Percentiles rank a stretch among this genome's conserved stretches.
Conservation (phyloP, 2,329 filamentous ascomycete genomes). For the Penicillium verrucosum region DNA sequence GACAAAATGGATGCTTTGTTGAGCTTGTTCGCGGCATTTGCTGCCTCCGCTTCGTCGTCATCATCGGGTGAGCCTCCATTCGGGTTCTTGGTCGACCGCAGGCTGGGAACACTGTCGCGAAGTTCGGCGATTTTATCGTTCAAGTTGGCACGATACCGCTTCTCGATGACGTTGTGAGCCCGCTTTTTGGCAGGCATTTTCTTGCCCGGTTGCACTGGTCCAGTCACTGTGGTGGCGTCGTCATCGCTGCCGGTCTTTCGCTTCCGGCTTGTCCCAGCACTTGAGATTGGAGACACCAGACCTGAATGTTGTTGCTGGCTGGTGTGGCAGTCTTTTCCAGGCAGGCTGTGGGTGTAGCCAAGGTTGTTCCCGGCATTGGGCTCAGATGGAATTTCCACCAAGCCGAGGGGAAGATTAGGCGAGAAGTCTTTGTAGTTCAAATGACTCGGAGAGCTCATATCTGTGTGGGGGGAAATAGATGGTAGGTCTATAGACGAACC, state of each 20-base stretch:
- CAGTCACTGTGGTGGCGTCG: constrained; percentile 31
- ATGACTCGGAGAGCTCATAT: constrained; percentile 22
- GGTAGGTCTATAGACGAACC: constrained; percentile 23
- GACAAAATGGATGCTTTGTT: constrained; percentile 97
- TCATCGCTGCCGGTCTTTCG: constrained; percentile 66
- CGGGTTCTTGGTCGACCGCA: constrained; percentile 69
- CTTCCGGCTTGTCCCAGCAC: constrained; percentile 52
- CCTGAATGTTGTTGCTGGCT: constrained; percentile 12
- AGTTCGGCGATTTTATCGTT: constrained; percentile 96
- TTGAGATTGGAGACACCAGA: constrained; percentile 27
- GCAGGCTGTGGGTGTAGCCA: background rate
- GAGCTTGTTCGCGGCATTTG: constrained; percentile 85
- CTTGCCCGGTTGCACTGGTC: constrained; percentile 36
- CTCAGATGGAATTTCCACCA: constrained; percentile 28
- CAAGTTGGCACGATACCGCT: constrained; percentile 90
- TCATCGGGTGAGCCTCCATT: constrained; percentile 52
- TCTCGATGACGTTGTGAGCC: constrained; percentile 97
- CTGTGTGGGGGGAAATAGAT: constrained; percentile 28
- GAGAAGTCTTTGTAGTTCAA: constrained; percentile 28
- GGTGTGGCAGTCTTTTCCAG: constrained; percentile 5
- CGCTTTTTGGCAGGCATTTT: constrained; percentile 77
- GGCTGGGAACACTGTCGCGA: constrained; percentile 84
- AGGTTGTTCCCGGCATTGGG: constrained; percentile 3
- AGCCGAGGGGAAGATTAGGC: constrained; percentile 31
- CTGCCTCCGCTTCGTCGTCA: constrained; percentile 74